Base-by-base conservation (phyloP, 805 yeast genomes). In the Clavispora carvajalis region DNA sequence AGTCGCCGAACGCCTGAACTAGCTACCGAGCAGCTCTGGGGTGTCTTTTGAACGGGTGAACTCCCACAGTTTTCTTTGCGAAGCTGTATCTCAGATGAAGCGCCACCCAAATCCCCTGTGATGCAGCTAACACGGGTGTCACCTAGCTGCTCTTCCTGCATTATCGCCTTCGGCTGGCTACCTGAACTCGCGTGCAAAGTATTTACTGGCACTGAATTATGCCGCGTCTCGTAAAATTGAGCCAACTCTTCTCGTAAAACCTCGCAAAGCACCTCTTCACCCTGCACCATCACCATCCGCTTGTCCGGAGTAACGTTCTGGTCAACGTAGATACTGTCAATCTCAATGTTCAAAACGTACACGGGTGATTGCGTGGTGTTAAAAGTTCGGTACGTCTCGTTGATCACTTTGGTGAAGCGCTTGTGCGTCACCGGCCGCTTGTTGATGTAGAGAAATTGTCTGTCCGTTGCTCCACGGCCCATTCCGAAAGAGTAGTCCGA, bases 251-350 rank as follows among this genome's bases (percentile, higher is more conserved):
- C 74, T 39, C 77, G 67, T 5, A 91, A 47, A 1, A 63, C 61
- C 24, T 80, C 84, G 4, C 84, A 49, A 1, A 90, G 56, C n/a
- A 63, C 57, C 3, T 60, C 57, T 58, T 90, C 97, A 45, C 79
- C 69, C 43, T 82, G 88, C 2, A 89, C 55, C 52, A 85, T 55
- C 2, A 90, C 70, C 2, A 79, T 76, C 38, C 91, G 69, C 57
- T 93, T 93, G 58, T 93, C 97, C 0, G 99, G 98, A 0, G 96
- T 82, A 1, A 93, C 85, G 59, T 93, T 93, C 15, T 93, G 71
- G 61, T 93, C 99, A n/a, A 82, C 45, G 28, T 68, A 64, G 19
- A 55, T 51, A 0, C 84, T 69, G 30, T 74, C 71, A 5, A 87
- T 55, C 11, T 54, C 52, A 16, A 93, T 49, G 58, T 93, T 71